These are phyloP conservation scores for Mediolabrus comicus DNA, from an alignment of 108 stramenopile species.

Conservation along the genomic window DNA sequence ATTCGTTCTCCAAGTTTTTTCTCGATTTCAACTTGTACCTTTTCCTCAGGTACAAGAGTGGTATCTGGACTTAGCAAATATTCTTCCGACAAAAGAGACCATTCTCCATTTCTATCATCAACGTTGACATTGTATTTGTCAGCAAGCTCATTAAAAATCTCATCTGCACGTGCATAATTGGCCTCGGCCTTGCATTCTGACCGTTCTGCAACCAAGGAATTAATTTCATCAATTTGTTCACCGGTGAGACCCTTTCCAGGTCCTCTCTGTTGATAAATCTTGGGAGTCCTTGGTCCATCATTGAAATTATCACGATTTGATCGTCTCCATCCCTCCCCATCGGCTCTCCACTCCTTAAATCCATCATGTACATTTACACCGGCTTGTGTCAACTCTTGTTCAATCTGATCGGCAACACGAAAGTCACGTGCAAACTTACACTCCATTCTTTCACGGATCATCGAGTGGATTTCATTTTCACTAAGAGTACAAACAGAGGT, in stretches of 20 bases:
- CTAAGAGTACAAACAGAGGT: slow-evolving; percentile 34
- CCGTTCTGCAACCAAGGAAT: slow-evolving; percentile 29
- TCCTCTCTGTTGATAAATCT: slow-evolving; percentile 27
- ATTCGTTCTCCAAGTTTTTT: slow-evolving; percentile 49
- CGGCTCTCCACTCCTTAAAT: slow-evolving; percentile 49
- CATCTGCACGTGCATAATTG: slow-evolving; percentile 52
- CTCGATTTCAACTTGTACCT: slow-evolving; percentile 14
- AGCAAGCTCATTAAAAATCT: slow-evolving; percentile 38
- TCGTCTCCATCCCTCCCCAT: slow-evolving; percentile 29
- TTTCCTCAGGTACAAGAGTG: slow-evolving; percentile 27
- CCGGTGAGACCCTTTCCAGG: slow-evolving; percentile 25
- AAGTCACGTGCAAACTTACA: slow-evolving; percentile 54
- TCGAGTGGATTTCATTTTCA: slow-evolving; percentile 61
- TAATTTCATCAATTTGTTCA: slow-evolving; percentile 31
- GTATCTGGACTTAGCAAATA: slow-evolving; percentile 29
- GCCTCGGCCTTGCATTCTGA: slow-evolving; percentile 26
- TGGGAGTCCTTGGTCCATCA: slow-evolving; percentile 16
- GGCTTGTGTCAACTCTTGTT: slow-evolving; percentile 17
- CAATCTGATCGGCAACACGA: slow-evolving; percentile 36
- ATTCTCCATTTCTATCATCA: slow-evolving; percentile 45
- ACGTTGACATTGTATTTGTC: slow-evolving; percentile 38
- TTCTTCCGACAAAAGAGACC: slow-evolving; percentile 36
- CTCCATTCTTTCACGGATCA: slow-evolving; percentile 62
- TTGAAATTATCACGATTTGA: background rate
- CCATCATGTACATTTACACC: slow-evolving; percentile 37